These are phyloP conservation scores for Fagus sylvatica DNA, from an alignment of 306 rosid species.

Conservation along the genomic window DNA sequence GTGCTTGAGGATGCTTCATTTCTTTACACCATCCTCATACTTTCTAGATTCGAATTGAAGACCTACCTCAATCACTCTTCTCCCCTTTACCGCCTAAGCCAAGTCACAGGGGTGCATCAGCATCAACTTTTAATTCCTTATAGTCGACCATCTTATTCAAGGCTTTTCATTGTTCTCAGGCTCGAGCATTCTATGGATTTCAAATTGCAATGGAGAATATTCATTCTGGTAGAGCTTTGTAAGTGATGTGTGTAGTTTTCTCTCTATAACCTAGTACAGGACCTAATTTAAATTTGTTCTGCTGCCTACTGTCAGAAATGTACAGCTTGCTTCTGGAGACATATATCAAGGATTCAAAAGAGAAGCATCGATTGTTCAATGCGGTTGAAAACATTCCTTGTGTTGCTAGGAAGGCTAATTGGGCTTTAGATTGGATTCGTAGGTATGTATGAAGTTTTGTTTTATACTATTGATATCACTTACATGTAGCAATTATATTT, in stretches of 20 bases:
- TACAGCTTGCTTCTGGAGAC: slow-evolving; percentile 94
- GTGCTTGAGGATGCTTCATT: background rate
- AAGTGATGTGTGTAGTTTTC: slow-evolving; percentile 8
- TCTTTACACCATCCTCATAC: background rate
- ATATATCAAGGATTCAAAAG: slow-evolving; percentile 75
- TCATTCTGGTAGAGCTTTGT: slow-evolving; percentile 70
- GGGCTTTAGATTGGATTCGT: slow-evolving; percentile 87
- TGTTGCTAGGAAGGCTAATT: slow-evolving; percentile 79
- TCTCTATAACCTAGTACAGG: slow-evolving; percentile 16
- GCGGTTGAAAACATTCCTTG: slow-evolving; percentile 83
- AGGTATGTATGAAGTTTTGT: slow-evolving; percentile 43
- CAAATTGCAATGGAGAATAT: slow-evolving; percentile 95
- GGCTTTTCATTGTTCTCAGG: slow-evolving; percentile 43
- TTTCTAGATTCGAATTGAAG: background rate
- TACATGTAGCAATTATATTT: background rate
- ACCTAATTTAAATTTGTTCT: slow-evolving; percentile 32
- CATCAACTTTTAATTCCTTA: slow-evolving; percentile 6
- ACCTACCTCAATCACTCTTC: background rate
- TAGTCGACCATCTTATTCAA: slow-evolving; percentile 24
- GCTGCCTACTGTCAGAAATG: slow-evolving; percentile 61
- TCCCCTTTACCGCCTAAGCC: background rate
- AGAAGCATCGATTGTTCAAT: slow-evolving; percentile 78
- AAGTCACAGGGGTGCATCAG: background rate
- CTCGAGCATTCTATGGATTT: slow-evolving; percentile 92
- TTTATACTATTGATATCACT: background rate